Evolutionary conservation across 2,329 filamentous ascomycete genomes (phyloP), one percentile per base, ranked within the genome.

Genomic region (Didymella glomerata): DNA sequence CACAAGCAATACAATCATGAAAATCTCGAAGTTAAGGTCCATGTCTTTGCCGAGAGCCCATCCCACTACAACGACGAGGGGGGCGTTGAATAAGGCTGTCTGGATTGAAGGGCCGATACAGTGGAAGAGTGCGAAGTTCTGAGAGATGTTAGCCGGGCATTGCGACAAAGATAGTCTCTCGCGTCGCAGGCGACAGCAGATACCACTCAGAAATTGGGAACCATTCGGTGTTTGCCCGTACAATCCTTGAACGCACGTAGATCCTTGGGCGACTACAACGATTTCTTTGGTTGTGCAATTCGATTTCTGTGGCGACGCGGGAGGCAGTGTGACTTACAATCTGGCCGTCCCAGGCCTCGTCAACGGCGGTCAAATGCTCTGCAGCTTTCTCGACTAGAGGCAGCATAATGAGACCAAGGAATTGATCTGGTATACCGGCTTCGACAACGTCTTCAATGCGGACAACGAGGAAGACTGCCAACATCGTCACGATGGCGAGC

Each of bases 41-140:
- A 97, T 91, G 2, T 83, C 75, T 68, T 87, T 87, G 58, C 80
- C 79, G 42, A 92, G 77, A 22, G 89, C 87, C 93, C 93, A 97
- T 38, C 90, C 91, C 48, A 96, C 88, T 25, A 97, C 83, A 36
- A 96, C 88, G 5, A 92, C 88, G 1, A 97, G 83, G 0, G 93
- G 93, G 0, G 89, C 92, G 72, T 96, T 97, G 73, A 97, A 88
- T 14, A 97, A 85, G 0, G 93, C 92, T 0, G 93, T 97, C 78
- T 97, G 93, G 57, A 97, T 89, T 0, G 91, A 94, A 1, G 92
- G 89, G 24, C 91, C 92, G 25, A 97, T 87, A 61, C 94, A 91
- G 75, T 96, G 92, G 53, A 91, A 90, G 16, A 95, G 83, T 0
- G 92, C 91, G 73, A 93, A 89, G 78, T 95, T 94, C 83, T 74